Percentiles rank a stretch among this genome's conserved stretches.
Conservation (phyloP, 75 land plant genomes). For the Larix kaempferi region DNA sequence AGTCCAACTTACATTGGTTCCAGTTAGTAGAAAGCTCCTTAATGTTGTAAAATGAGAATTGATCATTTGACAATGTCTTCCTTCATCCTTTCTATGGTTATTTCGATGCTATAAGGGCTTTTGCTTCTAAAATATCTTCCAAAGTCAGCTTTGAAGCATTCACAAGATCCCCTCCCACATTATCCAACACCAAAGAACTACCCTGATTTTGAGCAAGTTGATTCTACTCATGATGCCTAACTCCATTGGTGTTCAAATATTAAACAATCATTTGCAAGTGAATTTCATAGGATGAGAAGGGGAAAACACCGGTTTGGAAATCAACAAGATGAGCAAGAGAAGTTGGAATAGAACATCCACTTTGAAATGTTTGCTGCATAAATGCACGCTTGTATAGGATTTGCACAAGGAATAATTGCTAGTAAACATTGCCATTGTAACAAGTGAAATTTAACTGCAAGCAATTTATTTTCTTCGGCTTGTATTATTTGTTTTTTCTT, state of each 20-base stretch:
- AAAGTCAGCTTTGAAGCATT: constrained; percentile 19
- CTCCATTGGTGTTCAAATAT: not conserved
- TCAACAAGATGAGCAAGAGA: not conserved
- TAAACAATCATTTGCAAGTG: not conserved
- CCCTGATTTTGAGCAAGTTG: not conserved
- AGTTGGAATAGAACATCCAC: not conserved
- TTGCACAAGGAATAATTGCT: not conserved
- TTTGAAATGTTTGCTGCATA: not conserved
- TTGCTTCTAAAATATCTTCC: constrained; percentile 13
- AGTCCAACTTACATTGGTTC: constrained; percentile 34
- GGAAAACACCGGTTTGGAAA: not conserved
- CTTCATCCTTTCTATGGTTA: constrained; percentile 58
- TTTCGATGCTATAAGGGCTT: constrained; percentile 31
- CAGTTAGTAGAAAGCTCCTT: constrained; percentile 34
- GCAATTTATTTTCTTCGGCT: too few species aligned
- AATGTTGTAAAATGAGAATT: constrained; percentile 53
- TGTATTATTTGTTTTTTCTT: too few species aligned
- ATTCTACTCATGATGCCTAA: not conserved
- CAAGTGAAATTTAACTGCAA: not conserved
- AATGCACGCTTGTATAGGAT: not conserved
- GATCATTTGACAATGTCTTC: constrained; percentile 55
- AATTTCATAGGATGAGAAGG: too few species aligned
- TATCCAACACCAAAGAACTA: constrained; percentile 16
- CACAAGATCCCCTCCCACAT: constrained; percentile 14
- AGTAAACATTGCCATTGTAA: constrained; percentile 1